Evolutionary conservation across 2,329 filamentous ascomycete species (phyloP), one percentile per base, ranked within the genome.

Genomic region (Acrodontium crateriforme): DNA sequence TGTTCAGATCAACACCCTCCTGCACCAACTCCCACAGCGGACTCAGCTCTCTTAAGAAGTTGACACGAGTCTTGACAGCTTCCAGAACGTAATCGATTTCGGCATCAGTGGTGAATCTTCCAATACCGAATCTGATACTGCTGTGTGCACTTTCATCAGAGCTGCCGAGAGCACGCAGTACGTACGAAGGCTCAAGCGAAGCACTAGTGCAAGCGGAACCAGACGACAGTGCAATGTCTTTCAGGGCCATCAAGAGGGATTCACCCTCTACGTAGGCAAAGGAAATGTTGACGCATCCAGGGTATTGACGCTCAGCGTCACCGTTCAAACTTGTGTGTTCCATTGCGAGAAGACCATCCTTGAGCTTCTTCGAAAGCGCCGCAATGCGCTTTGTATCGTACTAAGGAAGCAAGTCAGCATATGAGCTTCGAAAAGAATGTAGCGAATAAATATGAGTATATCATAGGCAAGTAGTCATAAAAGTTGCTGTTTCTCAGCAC

Each of bases 211-310:
- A 98, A 5, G 89, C 89, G 49, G 84, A 94, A 32, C 89, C 89
- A 0, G 89, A 98, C 5, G 87, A 95, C 18, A 98, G 64, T 0
- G 89, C 89, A 56, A 98, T 94, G 44, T 98, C 89, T 60, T 98
- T 98, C 24, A 98, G 63, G 0, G 89, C 89, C 89, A 98, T 98
- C 38, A 98, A 69, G 1, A 98, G 75, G 2, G 89, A 95, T 59
- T 98, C 89, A 42, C 89, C 89, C 59, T 98, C 89, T 4, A 98
- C 84, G 48, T 98, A 98, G 18, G 89, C 87, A 50, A 98, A 98
- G 0, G 89, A 98, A 8, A 98, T 80, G 55, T 98, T 98, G 36
- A 98, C 87, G 46, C 89, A 98, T 38, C 89, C 89, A 2, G 89
- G 84, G 53, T 98, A 98, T 56, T 91, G 91, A 28, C 72, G 68